A percentile compares a stretch with the other conserved stretches of the same genome.
Evolutionary conservation across 805 yeast genomes (phyloP).

Genomic region (Novakomyces olei): DNA sequence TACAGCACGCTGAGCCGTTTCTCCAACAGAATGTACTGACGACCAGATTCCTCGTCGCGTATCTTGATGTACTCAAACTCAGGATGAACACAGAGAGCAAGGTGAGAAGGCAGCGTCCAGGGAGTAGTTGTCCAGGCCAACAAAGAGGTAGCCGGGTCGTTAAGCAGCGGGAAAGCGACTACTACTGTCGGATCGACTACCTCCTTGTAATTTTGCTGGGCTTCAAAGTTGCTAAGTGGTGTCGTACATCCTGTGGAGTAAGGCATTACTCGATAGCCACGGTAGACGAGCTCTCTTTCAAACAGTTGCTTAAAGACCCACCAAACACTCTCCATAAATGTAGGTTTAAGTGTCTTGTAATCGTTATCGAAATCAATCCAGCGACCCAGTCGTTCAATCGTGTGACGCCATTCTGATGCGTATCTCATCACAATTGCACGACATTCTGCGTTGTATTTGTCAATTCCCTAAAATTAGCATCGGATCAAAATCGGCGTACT

Average conservation of each 20-base stretch:
- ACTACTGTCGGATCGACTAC: constrained; percentile 94
- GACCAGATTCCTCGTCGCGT: constrained; percentile 66
- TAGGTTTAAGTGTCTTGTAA: constrained; percentile 86
- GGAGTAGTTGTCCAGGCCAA: constrained; percentile 99
- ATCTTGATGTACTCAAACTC: constrained; percentile 79
- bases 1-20: constrained; percentile 59
- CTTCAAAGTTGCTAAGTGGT: constrained; percentile 91
- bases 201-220: constrained; percentile 94
- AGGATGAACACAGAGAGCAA: constrained; percentile 82
- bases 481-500: too few species aligned
- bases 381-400: constrained; percentile 87
- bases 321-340: constrained; percentile 97
- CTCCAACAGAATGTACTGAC: constrained; percentile 68
- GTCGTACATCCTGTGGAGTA: constrained; percentile 95
- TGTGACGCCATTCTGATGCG: constrained; percentile 82
- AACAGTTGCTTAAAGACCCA: constrained; percentile 88
- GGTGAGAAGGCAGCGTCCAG: constrained; percentile 93
- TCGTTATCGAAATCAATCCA: constrained; percentile 99
- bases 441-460: constrained; percentile 82
- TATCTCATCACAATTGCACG: constrained; percentile 94
- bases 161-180: constrained; percentile 59
- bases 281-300: constrained; percentile 71
- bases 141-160: constrained; percentile 59
- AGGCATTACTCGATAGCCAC: constrained; percentile 96
- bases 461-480: too few species aligned